phyloP scores from a whole-genome alignment of 2,329 filamentous ascomycete species.

The Colletotrichum noveboracense region DNA sequence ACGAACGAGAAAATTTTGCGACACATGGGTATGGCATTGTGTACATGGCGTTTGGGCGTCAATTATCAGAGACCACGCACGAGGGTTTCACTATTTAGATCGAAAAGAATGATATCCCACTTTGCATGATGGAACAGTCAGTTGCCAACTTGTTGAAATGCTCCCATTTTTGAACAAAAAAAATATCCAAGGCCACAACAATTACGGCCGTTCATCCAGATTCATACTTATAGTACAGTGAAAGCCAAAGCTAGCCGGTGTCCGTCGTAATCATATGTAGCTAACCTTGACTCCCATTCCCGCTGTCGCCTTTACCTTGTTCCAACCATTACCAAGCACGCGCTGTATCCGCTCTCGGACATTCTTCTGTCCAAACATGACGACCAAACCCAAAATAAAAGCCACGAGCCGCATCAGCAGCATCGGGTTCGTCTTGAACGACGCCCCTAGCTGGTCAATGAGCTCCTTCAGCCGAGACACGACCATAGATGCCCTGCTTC shows the following conservation, averaged over 20 bases:
- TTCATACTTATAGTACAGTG: conserved; percentile 24
- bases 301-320: conserved; percentile 81
- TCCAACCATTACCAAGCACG: conserved; percentile 74
- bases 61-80: neutral
- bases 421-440: conserved; percentile 62
- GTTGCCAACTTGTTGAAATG: neutral
- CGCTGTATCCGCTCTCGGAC: conserved; percentile 76
- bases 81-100: neutral
- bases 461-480: conserved; percentile 56
- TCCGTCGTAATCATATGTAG: conserved; percentile 71
- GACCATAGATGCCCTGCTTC: conserved; percentile 56
- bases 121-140: neutral
- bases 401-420: conserved; percentile 69
- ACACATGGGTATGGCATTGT: conserved; percentile 15
- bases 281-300: conserved; percentile 98
- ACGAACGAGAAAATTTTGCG: neutral
- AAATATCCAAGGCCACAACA: neutral
- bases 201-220: conserved; percentile 7
- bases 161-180: neutral
- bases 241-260: conserved; percentile 20
- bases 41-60: conserved; percentile 29
- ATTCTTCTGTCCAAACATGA: conserved; percentile 77
- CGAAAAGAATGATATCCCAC: neutral
- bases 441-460: conserved; percentile 54
- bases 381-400: conserved; percentile 79